Percentiles rank a stretch among this genome's conserved stretches.
Evolutionary conservation across 2,329 filamentous ascomycete species (phyloP).

Genomic region (Ophiostoma triangulosporum): DNA sequence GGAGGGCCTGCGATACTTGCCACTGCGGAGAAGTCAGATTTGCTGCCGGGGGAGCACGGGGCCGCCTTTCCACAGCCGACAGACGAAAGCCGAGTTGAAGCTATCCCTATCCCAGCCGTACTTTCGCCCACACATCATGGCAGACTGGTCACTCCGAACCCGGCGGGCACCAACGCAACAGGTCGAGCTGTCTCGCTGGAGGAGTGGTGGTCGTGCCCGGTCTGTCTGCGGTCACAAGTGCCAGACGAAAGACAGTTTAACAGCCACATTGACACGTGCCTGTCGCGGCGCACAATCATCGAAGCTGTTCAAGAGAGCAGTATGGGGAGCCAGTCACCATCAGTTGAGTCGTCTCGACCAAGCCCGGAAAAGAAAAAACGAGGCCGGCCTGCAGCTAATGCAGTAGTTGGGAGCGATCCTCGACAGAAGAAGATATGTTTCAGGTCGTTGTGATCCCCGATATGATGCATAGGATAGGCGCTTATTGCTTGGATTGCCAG

Average conservation of each 20-base stretch:
- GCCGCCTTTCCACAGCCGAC: background rate
- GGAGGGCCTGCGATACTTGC: slow-evolving; percentile 11
- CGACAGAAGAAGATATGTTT: slow-evolving; percentile 41
- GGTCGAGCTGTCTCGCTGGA: slow-evolving; percentile 23
- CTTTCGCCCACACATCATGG: slow-evolving; percentile 27
- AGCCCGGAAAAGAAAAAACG: slow-evolving; percentile 20
- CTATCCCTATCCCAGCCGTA: too few species aligned
- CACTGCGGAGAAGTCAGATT: slow-evolving; percentile 1
- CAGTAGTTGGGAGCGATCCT: slow-evolving; percentile 23
- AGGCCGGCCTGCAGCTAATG: slow-evolving; percentile 17
- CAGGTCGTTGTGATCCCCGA: slow-evolving; percentile 16
- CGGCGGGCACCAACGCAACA: slow-evolving; percentile 16
- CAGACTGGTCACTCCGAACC: slow-evolving; percentile 39
- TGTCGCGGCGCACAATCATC: slow-evolving; percentile 74
- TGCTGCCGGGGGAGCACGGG: background rate
- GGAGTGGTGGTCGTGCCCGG: slow-evolving; percentile 71
- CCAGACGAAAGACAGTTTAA: slow-evolving; percentile 73
- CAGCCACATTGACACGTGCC: slow-evolving; percentile 80
- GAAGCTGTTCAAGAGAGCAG: slow-evolving; percentile 55
- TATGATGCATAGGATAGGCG: background rate
- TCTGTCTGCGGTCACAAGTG: slow-evolving; percentile 64
- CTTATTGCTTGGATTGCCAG: background rate
- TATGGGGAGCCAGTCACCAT: slow-evolving; percentile 12
- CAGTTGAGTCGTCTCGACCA: background rate
- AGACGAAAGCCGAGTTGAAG: background rate